These are phyloP conservation scores for Thelonectria blattea DNA, from an alignment of 2,329 filamentous ascomycete species.

Conservation along the genomic window DNA sequence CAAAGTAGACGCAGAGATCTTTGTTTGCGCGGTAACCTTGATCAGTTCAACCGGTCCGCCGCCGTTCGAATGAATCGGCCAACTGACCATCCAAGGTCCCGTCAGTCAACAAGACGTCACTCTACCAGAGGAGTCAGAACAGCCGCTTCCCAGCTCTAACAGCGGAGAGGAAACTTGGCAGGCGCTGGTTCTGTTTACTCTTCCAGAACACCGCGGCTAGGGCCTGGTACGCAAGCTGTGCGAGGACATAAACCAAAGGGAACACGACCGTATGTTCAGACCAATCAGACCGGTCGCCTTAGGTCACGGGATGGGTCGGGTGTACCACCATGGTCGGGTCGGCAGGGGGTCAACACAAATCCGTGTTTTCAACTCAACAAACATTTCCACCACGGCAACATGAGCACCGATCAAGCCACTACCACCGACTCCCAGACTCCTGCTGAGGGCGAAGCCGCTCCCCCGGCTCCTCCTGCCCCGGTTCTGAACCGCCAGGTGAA, in stretches of 20 bases:
- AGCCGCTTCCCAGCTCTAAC: background rate
- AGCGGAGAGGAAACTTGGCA: conserved; percentile 23
- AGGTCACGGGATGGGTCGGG: no score
- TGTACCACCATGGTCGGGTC: no score
- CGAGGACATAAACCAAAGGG: no score
- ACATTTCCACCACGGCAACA: background rate
- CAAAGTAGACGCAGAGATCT: background rate
- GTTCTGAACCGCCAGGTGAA: background rate
- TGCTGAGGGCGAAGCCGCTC: background rate
- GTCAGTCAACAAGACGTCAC: background rate
- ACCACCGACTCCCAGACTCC: background rate
- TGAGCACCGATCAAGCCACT: background rate
- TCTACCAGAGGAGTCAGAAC: background rate
- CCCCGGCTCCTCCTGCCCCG: background rate
- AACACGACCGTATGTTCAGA: no score
- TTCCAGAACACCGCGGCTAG: conserved; percentile 21
- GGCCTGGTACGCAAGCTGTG: conserved; percentile 20
- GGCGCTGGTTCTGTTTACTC: conserved; percentile 22
- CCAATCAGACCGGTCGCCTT: no score
- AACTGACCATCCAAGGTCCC: conserved; percentile 6
- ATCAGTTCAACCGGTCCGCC: background rate
- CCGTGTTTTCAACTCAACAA: no score
- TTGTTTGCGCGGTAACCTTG: background rate
- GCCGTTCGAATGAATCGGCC: background rate
- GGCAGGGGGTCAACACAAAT: no score